Evolutionary conservation across 2,329 filamentous ascomycete species (phyloP).

Genomic region (Fusarium nodosum): DNA sequence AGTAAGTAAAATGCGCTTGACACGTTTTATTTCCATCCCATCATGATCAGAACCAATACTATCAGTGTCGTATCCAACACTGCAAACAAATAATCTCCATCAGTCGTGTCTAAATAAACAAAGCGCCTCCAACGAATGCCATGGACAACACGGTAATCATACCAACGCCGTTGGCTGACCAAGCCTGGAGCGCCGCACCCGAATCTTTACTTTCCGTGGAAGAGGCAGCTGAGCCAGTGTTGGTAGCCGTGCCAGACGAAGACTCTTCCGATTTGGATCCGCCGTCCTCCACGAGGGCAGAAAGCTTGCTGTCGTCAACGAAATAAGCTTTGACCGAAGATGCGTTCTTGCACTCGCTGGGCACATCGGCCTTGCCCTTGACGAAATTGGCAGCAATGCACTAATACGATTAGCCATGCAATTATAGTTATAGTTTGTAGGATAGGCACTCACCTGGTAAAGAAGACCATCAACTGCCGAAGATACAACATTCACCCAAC

Average conservation of each 20-base stretch:
- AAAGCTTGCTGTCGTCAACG: constrained; percentile 53
- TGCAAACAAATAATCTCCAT: neutral
- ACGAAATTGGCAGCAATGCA: constrained; percentile 70
- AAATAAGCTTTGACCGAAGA: constrained; percentile 53
- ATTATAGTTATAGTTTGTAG: neutral
- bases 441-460: constrained; percentile 63
- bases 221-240: constrained; percentile 41
- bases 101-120: constrained; percentile 46
- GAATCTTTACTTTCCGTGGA: constrained; percentile 43
- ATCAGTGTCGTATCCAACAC: neutral
- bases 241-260: constrained; percentile 35
- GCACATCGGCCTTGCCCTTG: constrained; percentile 53
- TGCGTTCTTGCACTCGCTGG: constrained; percentile 55
- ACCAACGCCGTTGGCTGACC: constrained; percentile 42
- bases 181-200: constrained; percentile 46
- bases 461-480: constrained; percentile 68
- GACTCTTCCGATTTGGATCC: constrained; percentile 21
- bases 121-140: constrained; percentile 50
- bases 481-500: constrained; percentile 66
- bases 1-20: constrained; percentile 2
- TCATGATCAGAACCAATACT: constrained; percentile 15
- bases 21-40: constrained; percentile 5
- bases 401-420: constrained; percentile 51
- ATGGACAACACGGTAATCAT: constrained; percentile 49
- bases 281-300: constrained; percentile 51